Evolutionary conservation across 768 basidiomycete genomes (phyloP).

Genomic region (Suillus weaverae): DNA sequence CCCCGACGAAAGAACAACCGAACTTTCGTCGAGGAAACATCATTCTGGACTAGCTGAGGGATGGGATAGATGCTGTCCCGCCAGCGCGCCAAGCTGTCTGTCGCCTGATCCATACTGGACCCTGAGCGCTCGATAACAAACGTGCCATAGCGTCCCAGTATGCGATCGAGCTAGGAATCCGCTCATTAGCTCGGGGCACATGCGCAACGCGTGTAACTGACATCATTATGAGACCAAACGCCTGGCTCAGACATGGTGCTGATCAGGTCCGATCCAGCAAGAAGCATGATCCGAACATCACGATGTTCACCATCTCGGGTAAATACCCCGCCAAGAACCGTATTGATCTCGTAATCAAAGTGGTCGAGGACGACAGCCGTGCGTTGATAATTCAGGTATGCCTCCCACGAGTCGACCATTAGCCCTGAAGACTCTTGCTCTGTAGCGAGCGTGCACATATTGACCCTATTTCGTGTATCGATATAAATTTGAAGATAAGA

Average conservation of each 20-base stretch:
- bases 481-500: not conserved
- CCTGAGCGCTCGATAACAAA: conserved; percentile 96
- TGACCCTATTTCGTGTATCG: conserved; percentile 50
- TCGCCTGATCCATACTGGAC: conserved; percentile 84
- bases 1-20: conserved; percentile 78
- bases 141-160: conserved; percentile 91
- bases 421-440: conserved; percentile 92
- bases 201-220: conserved; percentile 42
- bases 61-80: conserved; percentile 87
- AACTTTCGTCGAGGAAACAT: conserved; percentile 94
- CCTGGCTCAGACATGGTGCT: conserved; percentile 98
- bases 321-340: conserved; percentile 72
- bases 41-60: conserved; percentile 94
- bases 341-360: conserved; percentile 94
- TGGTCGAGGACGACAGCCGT: conserved; percentile 98
- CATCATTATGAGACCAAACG: conserved; percentile 94
- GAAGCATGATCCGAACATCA: conserved; percentile 82
- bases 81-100: conserved; percentile 71
- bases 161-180: conserved; percentile 81
- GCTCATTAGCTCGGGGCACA: not conserved
- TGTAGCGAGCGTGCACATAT: conserved; percentile 87
- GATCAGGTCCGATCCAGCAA: conserved; percentile 98
- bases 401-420: conserved; percentile 99
- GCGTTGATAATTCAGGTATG: conserved; percentile 90
- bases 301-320: conserved; percentile 74